Evolutionary conservation across 2,329 filamentous ascomycete species (phyloP).

Genomic region (Talaromyces sp.): DNA sequence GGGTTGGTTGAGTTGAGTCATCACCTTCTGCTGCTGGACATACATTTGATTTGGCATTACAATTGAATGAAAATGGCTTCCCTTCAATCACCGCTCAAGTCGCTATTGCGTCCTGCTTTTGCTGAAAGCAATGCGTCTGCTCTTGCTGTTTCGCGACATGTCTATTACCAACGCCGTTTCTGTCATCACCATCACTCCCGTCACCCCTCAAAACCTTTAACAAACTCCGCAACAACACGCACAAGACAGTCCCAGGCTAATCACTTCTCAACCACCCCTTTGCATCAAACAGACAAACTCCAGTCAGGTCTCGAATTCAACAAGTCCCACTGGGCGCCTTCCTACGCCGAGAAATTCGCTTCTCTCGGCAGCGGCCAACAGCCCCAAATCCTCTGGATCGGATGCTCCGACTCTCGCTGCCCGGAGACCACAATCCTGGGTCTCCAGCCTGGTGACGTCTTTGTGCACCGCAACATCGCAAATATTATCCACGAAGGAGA

Average conservation of each 20-base stretch:
- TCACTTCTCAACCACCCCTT: neutral
- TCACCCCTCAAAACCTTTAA: neutral
- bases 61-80: neutral
- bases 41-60: neutral
- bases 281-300: constrained; percentile 51
- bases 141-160: neutral
- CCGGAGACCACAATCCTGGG: constrained; percentile 79
- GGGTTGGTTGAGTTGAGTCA: neutral
- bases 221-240: neutral
- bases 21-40: neutral
- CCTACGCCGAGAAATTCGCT: constrained; percentile 69
- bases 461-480: constrained; percentile 87
- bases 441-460: constrained; percentile 77
- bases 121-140: neutral
- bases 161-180: neutral
- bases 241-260: neutral
- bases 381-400: constrained; percentile 69
- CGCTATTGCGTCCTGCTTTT: neutral
- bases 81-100: neutral
- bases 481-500: constrained; percentile 75
- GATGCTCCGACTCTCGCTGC: constrained; percentile 80
- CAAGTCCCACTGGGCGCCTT: constrained; percentile 62
- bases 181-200: constrained; percentile 4
- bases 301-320: constrained; percentile 65
- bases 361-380: constrained; percentile 65